Evolutionary conservation across 768 basidiomycete species (phyloP).

Genomic region (Leccinum variicolor): DNA sequence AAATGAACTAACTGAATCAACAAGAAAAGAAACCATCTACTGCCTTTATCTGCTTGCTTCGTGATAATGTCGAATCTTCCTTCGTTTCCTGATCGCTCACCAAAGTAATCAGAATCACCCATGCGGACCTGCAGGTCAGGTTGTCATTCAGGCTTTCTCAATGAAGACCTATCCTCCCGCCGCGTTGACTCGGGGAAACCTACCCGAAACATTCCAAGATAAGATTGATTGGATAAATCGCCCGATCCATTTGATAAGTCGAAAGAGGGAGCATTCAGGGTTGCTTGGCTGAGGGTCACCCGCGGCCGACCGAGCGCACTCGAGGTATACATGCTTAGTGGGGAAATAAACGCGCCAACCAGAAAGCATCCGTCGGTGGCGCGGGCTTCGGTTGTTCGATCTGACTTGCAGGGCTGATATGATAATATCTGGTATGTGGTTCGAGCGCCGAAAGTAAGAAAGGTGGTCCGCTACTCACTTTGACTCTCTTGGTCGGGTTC

Average conservation of each 20-base stretch:
- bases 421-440: conserved; percentile 32
- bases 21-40: conserved; percentile 16
- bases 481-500: conserved; percentile 30
- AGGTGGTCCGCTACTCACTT: conserved; percentile 35
- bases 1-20: conserved; percentile 2
- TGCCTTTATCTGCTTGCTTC: conserved; percentile 44
- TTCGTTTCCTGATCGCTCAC: conserved; percentile 12
- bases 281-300: conserved; percentile 21
- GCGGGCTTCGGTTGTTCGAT: conserved; percentile 6
- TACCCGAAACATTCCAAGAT: background rate
- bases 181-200: conserved; percentile 3
- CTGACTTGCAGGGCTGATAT: background rate
- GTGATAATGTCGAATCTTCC: conserved; percentile 32
- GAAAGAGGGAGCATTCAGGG: background rate
- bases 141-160: conserved; percentile 17
- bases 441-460: conserved; percentile 31
- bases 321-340: conserved; percentile 30
- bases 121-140: conserved; percentile 6
- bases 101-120: conserved; percentile 14
- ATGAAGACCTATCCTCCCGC: background rate
- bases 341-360: conserved; percentile 33
- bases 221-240: background rate
- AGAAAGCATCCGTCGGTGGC: conserved; percentile 44
- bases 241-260: background rate
- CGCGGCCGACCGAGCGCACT: conserved; percentile 38